Percentiles rank a stretch among this genome's conserved stretches.
These are phyloP conservation scores for Lippia alba DNA, from an alignment of 305 asterid genomes.

Conservation along the genomic window DNA sequence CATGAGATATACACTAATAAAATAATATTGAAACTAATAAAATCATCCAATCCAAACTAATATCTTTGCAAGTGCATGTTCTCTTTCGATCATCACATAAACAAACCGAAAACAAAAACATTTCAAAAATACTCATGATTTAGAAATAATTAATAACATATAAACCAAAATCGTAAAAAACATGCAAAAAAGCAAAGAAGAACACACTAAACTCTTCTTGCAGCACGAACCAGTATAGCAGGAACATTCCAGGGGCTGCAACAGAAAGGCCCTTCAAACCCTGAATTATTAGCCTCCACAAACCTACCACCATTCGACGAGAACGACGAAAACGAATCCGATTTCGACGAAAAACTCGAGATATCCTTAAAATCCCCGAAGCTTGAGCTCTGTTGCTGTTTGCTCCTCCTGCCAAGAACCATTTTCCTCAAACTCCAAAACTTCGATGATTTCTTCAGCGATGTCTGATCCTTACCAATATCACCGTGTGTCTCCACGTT, in stretches of 20 bases:
- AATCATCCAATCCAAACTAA: no score
- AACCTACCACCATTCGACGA: slow-evolving; percentile 33
- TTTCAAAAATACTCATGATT: no score
- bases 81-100: no score
- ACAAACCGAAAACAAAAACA: no score
- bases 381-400: slow-evolving; percentile 35
- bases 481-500: slow-evolving; percentile 36
- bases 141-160: background rate
- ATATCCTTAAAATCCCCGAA: slow-evolving; percentile 32
- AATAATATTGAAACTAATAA: no score
- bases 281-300: slow-evolving; percentile 34
- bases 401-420: slow-evolving; percentile 34
- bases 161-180: background rate
- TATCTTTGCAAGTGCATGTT: no score
- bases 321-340: slow-evolving; percentile 35
- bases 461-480: slow-evolving; percentile 32
- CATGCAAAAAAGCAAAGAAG: background rate
- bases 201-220: slow-evolving; percentile 20
- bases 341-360: slow-evolving; percentile 44
- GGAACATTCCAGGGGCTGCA: slow-evolving; percentile 64
- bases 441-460: slow-evolving; percentile 27
- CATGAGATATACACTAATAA: no score
- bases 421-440: slow-evolving; percentile 47
- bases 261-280: slow-evolving; percentile 47
- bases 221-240: slow-evolving; percentile 54